Base-by-base conservation (phyloP, 164 flowering plant species). In the Umbellularia californica region DNA sequence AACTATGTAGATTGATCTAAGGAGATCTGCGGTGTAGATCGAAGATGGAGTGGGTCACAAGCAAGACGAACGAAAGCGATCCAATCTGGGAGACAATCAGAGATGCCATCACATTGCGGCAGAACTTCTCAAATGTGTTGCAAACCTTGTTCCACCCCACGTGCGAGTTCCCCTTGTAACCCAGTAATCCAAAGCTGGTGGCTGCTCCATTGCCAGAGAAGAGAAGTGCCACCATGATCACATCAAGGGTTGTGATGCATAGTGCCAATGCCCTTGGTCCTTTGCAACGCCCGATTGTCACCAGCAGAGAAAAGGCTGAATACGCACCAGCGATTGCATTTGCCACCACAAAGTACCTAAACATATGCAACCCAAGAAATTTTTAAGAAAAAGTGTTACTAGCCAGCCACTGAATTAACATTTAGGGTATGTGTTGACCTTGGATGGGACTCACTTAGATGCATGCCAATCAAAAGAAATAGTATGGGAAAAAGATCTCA, bases 281-380 rank as follows among this genome's bases (percentile, higher is more conserved):
- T 13, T 67, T 60, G 17, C 58, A 33, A 10, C 62, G 73, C 9
- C 64, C 69, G 19, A 80, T 24, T 12, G 75, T 72, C 14, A 77
- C 19, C 14, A 80, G 27, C 33, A 87, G 64, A 13, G 89, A 84
- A 15, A 78, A 25, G 23, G 81, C 77, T 28, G 88, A 75, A 27
- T 87, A 87, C 11, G 80, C 77, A 50, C 87, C 80, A 15, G 85
- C 89, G 22, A 85, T 79, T 62, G 81, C 80, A 67, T 88, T 87
- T 72, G 78, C 19, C 71, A 81, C 83, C 73, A 83, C 50, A 41
- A 83, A 84, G 76, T 70, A 87, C 71, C 90, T 88, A 28, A 1
- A 15, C 0, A 55, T 55, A 55, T 2, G 20, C 50, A 66, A 14
- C 69, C 14, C 28, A 66, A 3, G 2, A 66, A 17, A 1, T 55